phyloP scores from a whole-genome alignment of 2,329 filamentous ascomycete species.

The Pseudocercospora ulei region DNA sequence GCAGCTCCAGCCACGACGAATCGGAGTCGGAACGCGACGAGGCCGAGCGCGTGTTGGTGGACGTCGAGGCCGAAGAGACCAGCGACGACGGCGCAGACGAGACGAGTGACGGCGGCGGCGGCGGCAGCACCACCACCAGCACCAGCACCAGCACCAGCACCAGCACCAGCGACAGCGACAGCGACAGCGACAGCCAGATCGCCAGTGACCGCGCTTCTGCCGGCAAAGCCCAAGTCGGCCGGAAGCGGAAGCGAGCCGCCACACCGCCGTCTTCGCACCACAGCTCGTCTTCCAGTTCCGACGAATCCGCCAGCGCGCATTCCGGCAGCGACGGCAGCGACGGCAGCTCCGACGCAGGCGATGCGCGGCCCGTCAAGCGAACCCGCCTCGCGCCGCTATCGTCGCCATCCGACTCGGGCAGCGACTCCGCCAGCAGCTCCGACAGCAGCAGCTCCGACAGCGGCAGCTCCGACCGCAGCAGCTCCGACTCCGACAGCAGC shows the following conservation, averaged over 20 bases:
- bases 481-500: constrained; percentile 22
- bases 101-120: constrained; percentile 14
- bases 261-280: constrained; percentile 20
- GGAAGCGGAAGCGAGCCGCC: constrained; percentile 22
- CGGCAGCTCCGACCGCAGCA: constrained; percentile 3
- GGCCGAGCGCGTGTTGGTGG: constrained; percentile 18
- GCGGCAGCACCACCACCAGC: constrained; percentile 9
- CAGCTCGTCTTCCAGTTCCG: constrained; percentile 9
- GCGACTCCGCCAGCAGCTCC: constrained; percentile 26
- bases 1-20: constrained; percentile 17
- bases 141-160: constrained; percentile 9
- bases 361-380: constrained; percentile 30
- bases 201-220: constrained; percentile 19
- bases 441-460: constrained; percentile 21
- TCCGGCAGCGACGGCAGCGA: constrained; percentile 22
- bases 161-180: constrained; percentile 15
- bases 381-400: constrained; percentile 23
- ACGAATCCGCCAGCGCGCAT: constrained; percentile 5
- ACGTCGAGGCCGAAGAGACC: constrained; percentile 24
- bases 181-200: constrained; percentile 10
- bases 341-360: constrained; percentile 24
- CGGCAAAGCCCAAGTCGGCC: constrained; percentile 10
- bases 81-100: constrained; percentile 24
- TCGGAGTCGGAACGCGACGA: constrained; percentile 17
- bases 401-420: constrained; percentile 17